Percentiles rank a stretch among this genome's conserved stretches.
phyloP scores from a whole-genome alignment of 2,329 filamentous ascomycete species.

The Aspergillus sp. region DNA sequence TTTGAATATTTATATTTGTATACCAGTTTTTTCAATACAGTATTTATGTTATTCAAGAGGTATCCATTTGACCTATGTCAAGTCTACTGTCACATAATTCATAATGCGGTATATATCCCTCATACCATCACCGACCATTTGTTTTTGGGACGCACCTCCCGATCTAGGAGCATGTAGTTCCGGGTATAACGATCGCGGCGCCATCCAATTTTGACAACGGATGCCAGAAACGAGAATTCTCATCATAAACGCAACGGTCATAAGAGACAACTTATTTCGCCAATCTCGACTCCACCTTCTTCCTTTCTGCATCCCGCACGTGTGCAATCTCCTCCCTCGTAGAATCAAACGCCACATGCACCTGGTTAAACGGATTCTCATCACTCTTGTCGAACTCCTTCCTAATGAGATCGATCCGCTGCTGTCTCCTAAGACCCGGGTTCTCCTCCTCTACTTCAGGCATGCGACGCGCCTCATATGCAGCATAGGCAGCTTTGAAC shows the following conservation, averaged over 20 bases:
- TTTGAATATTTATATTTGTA: not conserved
- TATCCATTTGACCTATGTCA: not conserved
- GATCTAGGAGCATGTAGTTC: too few relatives aligned
- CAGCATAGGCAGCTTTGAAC: slow-evolving; percentile 77
- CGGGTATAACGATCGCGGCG: too few relatives aligned
- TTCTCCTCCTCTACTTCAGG: slow-evolving; percentile 81
- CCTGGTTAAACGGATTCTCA: slow-evolving; percentile 94
- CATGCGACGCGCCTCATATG: slow-evolving; percentile 73
- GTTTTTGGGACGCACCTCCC: too few relatives aligned
- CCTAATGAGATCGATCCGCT: slow-evolving; percentile 73
- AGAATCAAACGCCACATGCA: slow-evolving; percentile 67
- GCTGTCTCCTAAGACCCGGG: slow-evolving; percentile 69
- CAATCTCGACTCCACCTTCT: slow-evolving; percentile 68
- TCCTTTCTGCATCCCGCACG: slow-evolving; percentile 59
- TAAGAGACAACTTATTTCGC: slow-evolving; percentile 13
- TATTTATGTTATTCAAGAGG: not conserved
- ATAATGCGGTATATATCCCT: not conserved
- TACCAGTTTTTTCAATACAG: not conserved
- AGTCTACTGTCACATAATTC: not conserved
- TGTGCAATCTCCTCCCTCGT: slow-evolving; percentile 67
- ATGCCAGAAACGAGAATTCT: not conserved
- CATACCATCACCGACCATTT: too few relatives aligned
- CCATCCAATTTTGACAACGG: too few relatives aligned
- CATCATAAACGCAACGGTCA: not conserved
- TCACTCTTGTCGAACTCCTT: slow-evolving; percentile 94